Conservation (phyloP, 345 rosid genomes). For the Diplotaxis tenuifolia region DNA sequence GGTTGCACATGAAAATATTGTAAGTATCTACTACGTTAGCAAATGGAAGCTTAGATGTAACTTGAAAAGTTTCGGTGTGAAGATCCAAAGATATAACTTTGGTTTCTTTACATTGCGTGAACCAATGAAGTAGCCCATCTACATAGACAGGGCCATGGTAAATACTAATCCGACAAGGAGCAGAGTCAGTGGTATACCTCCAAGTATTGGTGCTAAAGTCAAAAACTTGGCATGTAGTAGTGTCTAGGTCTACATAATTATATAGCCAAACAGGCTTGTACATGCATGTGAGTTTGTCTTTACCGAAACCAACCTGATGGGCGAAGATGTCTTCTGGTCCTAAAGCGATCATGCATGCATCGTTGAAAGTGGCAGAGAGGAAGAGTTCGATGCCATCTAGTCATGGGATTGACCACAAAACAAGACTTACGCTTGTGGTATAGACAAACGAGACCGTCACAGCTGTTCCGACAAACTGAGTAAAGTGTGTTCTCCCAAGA, state of each 20-base stretch:
- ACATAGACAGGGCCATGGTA: neutral
- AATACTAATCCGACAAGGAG: neutral
- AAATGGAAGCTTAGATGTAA: neutral
- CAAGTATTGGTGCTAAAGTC: neutral
- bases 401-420: neutral
- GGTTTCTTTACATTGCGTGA: neutral
- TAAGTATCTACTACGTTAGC: neutral
- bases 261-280: neutral
- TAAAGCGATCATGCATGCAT: too few species aligned
- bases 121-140: neutral
- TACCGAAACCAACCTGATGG: neutral
- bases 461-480: neutral
- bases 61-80: neutral
- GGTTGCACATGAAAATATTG: neutral
- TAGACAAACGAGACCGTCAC: too few species aligned
- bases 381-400: neutral
- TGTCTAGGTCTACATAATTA: neutral
- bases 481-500: neutral
- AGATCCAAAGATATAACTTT: neutral
- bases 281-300: neutral
- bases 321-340: too few species aligned
- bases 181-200: neutral
- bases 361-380: neutral
- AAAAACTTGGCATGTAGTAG: neutral
- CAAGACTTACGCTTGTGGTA: neutral